Base-by-base conservation (phyloP, 352 stramenopile species). In the Pythium utonaiense region DNA sequence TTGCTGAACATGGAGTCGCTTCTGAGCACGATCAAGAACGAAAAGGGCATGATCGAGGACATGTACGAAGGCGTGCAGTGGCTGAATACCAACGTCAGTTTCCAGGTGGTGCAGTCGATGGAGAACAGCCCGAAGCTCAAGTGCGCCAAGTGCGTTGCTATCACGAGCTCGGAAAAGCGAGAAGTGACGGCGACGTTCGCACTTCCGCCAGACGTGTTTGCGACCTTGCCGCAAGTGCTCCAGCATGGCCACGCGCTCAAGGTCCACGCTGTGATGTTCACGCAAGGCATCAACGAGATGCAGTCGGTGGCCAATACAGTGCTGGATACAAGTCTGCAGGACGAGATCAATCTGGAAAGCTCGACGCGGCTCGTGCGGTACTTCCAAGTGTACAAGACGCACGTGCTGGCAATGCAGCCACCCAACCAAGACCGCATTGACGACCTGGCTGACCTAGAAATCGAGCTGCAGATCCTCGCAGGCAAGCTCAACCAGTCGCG, bases 1-100 rank as follows among this genome's bases (percentile, higher is more conserved):
- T 67, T 97, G 21, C 72, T 98, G 41, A 96, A 86, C 57, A 98
- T 98, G 62, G 94, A 98, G 70, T 97, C 93, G 19, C 73, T 99
- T 14, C 60, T 99, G 31, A 97, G 84, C 66, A 97, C 96, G 21
- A 85, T 96, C 25, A 93, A 94, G 16, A 95, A 93, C 48, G 96
- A 99, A 69, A 89, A 97, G 47, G 92, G 90, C n/a, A 98, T 98
- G 96, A 83, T 99, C 3, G 82, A 96, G 73, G 91, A 97, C 60
- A 90, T 97, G 78, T 78, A 77, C 5, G 89, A 94, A 41, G 89
- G 86, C 22, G 62, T 94, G 41, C 70, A 90, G 50, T 97, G 87
- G 89, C 68, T 97, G 9, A 93, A 80, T 57, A 70, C 57, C 12
- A 69, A 71, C 3, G 83, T 97, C 44, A 90, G 81, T 53, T 78